Base-by-base conservation (phyloP, 108 stramenopile genomes). In the Skeletonema marinoi region DNA sequence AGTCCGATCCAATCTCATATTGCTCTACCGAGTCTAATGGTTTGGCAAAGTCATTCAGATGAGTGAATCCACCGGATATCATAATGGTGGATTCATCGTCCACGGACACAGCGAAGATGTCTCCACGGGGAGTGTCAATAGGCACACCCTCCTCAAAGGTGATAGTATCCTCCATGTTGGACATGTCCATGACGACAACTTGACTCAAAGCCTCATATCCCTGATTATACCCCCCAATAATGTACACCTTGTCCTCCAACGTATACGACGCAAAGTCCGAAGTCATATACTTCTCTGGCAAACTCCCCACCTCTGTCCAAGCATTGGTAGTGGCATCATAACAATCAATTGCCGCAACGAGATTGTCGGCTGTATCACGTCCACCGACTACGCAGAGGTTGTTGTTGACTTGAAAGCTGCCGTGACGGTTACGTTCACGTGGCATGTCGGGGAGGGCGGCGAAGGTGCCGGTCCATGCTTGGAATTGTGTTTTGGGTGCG, bases 21-120 rank as follows among this genome's bases (percentile, higher is more conserved):
- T 58, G 54, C 59, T 90, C 90, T 35, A 88, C 88, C 11, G 82
- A 65, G 5, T 64, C 68, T 19, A 78, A 66, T 1, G 92, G 86
- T 31, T 50, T 51, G 42, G 87, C 85, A 46, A 85, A 90, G 9
- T 79, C 65, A 54, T 89, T 84, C 10, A 35, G 63, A 48, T 87
- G 67, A 19, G 89, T 84, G 71, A 84, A 93, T 30, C 92, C 92
- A 44, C 92, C 90, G 1, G 86, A 70, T 6, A 89, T 50, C 50
- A 50, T 17, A 3, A 50, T n/a, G 79, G 68, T 81, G 86, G 32
- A 77, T 25, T 35, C 35, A n/a, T 19, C 68, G 6, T 71, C 68
- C 16, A 68, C 46, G 36, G 74, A 8, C 29, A 67, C 83, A 32
- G 59, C 85, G 33, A 68, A 60, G 10, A 87, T 68, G 63, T 92